phyloP scores from a whole-genome alignment of 768 basidiomycete species.

The Pleurotus pulmonarius region DNA sequence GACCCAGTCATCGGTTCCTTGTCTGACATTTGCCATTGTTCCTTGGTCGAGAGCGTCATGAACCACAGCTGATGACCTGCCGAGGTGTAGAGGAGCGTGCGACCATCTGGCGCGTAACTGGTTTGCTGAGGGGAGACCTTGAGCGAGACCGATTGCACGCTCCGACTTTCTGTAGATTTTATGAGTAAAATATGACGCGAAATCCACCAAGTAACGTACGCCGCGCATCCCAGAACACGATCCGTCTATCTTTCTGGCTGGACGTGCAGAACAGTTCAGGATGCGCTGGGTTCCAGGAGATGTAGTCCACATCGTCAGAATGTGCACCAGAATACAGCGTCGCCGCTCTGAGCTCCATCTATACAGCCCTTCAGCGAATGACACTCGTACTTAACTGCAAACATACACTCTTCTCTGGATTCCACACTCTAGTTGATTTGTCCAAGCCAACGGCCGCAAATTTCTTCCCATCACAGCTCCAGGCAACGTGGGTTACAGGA shows the following conservation, averaged over 20 bases:
- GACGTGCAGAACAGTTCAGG: slow-evolving; percentile 81
- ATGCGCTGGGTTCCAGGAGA: slow-evolving; percentile 84
- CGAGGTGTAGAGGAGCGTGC: slow-evolving; percentile 59
- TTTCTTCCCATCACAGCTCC: slow-evolving; percentile 82
- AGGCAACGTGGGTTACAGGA: slow-evolving; percentile 72
- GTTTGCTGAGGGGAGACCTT: slow-evolving; percentile 64
- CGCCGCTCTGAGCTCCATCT: slow-evolving; percentile 74
- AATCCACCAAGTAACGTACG: slow-evolving; percentile 42
- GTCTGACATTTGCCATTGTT: slow-evolving; percentile 41
- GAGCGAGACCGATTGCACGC: slow-evolving; percentile 53
- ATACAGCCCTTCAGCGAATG: background rate
- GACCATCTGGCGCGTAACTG: slow-evolving; percentile 71
- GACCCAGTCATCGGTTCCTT: slow-evolving; percentile 58
- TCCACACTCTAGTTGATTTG: slow-evolving; percentile 73
- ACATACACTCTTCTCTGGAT: slow-evolving; percentile 73
- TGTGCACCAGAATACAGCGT: slow-evolving; percentile 67
- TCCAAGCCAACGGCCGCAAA: slow-evolving; percentile 82
- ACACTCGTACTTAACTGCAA: background rate
- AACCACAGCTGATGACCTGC: slow-evolving; percentile 59
- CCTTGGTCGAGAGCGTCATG: slow-evolving; percentile 42
- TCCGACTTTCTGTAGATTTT: slow-evolving; percentile 56
- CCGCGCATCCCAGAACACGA: slow-evolving; percentile 84
- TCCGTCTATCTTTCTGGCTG: slow-evolving; percentile 67
- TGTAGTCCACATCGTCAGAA: slow-evolving; percentile 74
- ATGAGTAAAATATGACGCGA: background rate